Evolutionary conservation across 1,284 basidiomycete species (phyloP), one percentile per base, ranked within the genome.

Genomic region (Sanghuangporus sanghuang): DNA sequence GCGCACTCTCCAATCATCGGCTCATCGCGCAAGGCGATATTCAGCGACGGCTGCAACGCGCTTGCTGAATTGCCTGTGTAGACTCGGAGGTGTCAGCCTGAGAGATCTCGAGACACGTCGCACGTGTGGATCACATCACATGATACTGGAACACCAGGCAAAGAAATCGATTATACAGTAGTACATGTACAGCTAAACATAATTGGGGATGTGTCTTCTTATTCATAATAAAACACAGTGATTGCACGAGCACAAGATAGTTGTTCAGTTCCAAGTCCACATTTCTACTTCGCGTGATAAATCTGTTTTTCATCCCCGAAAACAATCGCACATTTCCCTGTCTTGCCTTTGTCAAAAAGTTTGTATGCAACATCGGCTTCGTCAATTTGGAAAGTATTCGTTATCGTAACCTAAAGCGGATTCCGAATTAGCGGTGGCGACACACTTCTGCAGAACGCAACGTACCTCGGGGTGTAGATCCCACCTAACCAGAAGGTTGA

Each of bases 401-500:
- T 64, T 3, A 66, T 60, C 11, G 65, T 64, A 14, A 66, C 44
- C 65, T 66, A 23, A 3, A 44, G 14, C 4, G 36, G 36, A 36
- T 36, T 8, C 14, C 8, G 16, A n/a, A n/a, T 55, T 3, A 61
- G 9, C 40, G 27, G 7, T 60, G n/a, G 36, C 14, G 54, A 9
- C 12, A 3, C 61, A n/a, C 18, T 23, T 48, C 3, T 27, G 21
- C 12, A 6, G 14, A 14, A 57, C 16, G 6, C 14, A 39, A 54
- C 65, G 35, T 54, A 66, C 65, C 63, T 66, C 65, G n/a, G 65
- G 65, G 59, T 66, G 65, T 16, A 66, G 38, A 16, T 62, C 18
- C 65, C 65, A 66, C 40, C 53, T 21, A 3, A 66, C 65, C 2
- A 66, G 52, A 11, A 54, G 59, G 35, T 66, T 62, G 11, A 64